phyloP scores from a whole-genome alignment of 306 rosid genomes.

The Trichosanthes truncata region DNA sequence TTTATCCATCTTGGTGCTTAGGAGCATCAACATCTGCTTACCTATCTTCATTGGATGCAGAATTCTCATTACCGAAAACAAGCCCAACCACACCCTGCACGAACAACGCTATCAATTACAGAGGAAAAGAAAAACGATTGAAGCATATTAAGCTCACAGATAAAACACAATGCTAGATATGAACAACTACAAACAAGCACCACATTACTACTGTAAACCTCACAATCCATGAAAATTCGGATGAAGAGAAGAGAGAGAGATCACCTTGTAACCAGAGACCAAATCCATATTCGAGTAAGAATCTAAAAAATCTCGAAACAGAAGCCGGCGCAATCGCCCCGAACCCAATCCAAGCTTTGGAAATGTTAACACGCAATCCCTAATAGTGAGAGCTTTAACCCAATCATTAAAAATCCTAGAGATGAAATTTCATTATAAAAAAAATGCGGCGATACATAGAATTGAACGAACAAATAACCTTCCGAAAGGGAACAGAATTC shows the following conservation, averaged over 20 bases:
- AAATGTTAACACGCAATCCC: not conserved
- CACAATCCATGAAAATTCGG: not conserved
- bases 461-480: not conserved
- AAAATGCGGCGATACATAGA: not conserved
- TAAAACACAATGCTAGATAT: not conserved
- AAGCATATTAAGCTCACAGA: not conserved
- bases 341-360: not conserved
- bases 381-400: not conserved
- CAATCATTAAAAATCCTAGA: not conserved
- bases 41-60: conserved; percentile 77
- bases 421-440: not conserved
- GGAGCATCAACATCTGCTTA: conserved; percentile 1
- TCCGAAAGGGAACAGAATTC: not conserved
- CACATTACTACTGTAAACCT: not conserved
- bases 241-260: not conserved
- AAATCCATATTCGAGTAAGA: conserved; percentile 58
- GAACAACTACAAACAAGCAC: not conserved
- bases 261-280: conserved; percentile 91
- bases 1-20: not conserved
- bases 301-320: conserved; percentile 17
- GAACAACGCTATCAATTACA: not conserved
- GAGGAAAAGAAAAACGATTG: not conserved
- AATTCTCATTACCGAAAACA: conserved; percentile 79
- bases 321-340: not conserved
- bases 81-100: conserved; percentile 83